phyloP scores from a whole-genome alignment of 345 rosid genomes.

The Salix arbutifolia region DNA sequence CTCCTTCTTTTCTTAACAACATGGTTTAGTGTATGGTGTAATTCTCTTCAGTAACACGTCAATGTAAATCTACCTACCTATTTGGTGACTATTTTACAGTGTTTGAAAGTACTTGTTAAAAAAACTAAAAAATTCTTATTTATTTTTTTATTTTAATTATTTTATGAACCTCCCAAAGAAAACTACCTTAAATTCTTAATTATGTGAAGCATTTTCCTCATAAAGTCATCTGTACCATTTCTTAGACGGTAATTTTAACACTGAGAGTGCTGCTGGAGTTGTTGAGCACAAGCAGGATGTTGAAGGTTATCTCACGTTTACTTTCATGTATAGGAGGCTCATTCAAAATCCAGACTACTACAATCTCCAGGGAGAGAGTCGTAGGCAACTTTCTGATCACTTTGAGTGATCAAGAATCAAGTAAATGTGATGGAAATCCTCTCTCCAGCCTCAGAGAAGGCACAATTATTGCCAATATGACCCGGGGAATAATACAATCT shows the following conservation, averaged over 20 bases:
- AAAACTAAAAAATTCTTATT: too few species aligned
- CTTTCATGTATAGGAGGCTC: constrained; percentile 86
- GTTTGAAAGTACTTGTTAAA: too few species aligned
- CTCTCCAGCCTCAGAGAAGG: constrained; percentile 89
- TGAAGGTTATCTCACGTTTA: constrained; percentile 87
- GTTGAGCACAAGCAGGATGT: constrained; percentile 90
- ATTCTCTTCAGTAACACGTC: too few species aligned
- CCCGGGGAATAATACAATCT: constrained; percentile 71
- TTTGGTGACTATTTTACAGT: too few species aligned
- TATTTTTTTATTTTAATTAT: too few species aligned
- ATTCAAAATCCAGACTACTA: constrained; percentile 88
- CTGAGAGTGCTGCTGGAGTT: constrained; percentile 73
- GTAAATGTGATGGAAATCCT: constrained; percentile 53
- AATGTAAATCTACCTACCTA: too few species aligned
- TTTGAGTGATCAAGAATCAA: too few species aligned
- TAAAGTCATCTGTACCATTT: constrained; percentile 86
- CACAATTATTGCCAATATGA: constrained; percentile 60
- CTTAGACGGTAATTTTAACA: constrained; percentile 82
- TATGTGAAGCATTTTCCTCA: constrained; percentile 82
- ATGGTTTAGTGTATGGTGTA: too few species aligned
- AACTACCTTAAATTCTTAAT: constrained; percentile 81
- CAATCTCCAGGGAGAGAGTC: constrained; percentile 85
- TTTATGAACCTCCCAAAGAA: constrained; percentile 80
- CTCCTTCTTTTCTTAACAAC: too few species aligned
- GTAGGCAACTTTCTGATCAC: constrained; percentile 46